Percentiles rank a stretch among this genome's conserved stretches.
Conservation (phyloP, 345 rosid species). For the Viola odorata region DNA sequence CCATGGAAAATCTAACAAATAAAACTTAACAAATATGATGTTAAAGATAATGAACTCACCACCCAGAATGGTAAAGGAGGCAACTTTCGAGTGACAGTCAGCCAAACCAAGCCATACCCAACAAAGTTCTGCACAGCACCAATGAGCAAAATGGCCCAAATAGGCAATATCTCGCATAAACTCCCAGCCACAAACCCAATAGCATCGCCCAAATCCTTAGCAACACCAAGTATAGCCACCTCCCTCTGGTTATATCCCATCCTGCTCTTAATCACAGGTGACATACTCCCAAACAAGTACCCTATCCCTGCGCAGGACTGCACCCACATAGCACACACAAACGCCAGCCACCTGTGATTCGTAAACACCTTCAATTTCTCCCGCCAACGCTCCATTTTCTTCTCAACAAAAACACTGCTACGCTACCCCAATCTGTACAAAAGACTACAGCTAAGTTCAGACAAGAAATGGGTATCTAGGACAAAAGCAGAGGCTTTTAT, state of each 20-base stretch:
- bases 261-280: conserved; percentile 93
- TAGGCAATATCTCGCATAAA: conserved; percentile 80
- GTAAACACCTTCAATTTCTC: conserved; percentile 50
- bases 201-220: conserved; percentile 95
- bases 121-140: conserved; percentile 85
- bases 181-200: conserved; percentile 94
- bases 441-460: no score
- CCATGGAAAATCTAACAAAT: not conserved
- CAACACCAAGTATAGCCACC: conserved; percentile 81
- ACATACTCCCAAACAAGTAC: conserved; percentile 90
- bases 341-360: conserved; percentile 88
- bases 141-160: conserved; percentile 92
- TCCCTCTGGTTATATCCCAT: conserved; percentile 78
- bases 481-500: no score
- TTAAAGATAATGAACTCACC: conserved; percentile 44
- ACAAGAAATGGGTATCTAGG: no score
- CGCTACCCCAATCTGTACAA: no score
- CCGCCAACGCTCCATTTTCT: conserved; percentile 35
- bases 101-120: conserved; percentile 98
- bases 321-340: conserved; percentile 98
- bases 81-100: conserved; percentile 62
- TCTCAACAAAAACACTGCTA: no score
- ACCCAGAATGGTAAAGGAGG: conserved; percentile 89
- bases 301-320: conserved; percentile 97
- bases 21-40: not conserved